A percentile compares a stretch with the other conserved stretches of the same genome.
Evolutionary conservation across 257 asterid genomes (phyloP).

Genomic region (Nicotiana noctiflora): DNA sequence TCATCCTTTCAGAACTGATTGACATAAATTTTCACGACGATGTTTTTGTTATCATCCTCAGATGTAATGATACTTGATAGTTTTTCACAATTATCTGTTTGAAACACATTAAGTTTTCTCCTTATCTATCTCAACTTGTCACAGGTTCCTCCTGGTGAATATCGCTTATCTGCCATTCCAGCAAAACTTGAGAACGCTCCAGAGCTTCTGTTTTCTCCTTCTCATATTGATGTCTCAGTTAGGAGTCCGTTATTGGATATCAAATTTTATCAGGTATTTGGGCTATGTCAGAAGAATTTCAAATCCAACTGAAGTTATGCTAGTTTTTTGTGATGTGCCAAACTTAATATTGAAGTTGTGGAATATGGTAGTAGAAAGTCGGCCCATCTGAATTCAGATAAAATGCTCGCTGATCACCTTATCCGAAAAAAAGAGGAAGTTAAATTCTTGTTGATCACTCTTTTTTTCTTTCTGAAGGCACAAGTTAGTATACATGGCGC

Average conservation of each 20-base stretch:
- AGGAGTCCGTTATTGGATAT: conserved; percentile 56
- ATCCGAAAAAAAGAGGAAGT: too few species aligned
- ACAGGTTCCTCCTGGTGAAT: conserved; percentile 92
- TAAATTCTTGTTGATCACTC: not conserved
- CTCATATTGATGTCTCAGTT: conserved; percentile 57
- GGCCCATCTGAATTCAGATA: conserved; percentile 2
- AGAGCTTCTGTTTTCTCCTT: conserved; percentile 76
- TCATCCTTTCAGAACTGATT: not conserved
- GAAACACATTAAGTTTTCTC: not conserved
- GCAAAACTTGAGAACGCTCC: conserved; percentile 74
- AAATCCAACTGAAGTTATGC: conserved; percentile 3
- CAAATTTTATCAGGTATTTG: conserved; percentile 70
- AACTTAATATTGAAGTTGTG: not conserved
- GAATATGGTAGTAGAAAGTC: not conserved
- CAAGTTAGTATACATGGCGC: conserved; percentile 78
- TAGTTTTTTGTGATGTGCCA: not conserved
- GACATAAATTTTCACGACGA: not conserved
- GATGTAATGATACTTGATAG: not conserved
- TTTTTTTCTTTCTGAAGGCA: conserved; percentile 45
- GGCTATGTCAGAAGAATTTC: not conserved
- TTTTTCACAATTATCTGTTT: not conserved
- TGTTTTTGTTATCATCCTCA: not conserved
- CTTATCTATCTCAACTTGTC: conserved; percentile 13
- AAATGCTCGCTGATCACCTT: not conserved
- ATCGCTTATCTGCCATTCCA: conserved; percentile 83